These are phyloP conservation scores for Cercospora berteroae DNA, from an alignment of 2,329 filamentous ascomycete species.

Conservation along the genomic window DNA sequence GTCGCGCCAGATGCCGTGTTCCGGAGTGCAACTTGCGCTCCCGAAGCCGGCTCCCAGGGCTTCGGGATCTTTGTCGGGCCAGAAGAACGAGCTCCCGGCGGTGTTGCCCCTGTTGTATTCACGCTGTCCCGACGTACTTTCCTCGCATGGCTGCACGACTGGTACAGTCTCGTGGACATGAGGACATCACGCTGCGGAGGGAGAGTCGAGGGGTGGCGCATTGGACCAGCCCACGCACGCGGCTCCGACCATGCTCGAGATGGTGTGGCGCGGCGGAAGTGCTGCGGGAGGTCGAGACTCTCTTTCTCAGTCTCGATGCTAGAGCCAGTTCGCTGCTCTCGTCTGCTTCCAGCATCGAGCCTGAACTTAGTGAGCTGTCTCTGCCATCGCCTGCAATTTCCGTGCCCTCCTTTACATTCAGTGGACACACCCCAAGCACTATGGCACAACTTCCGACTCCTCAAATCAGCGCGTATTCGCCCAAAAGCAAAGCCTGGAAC, in stretches of 20 bases:
- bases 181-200: neutral
- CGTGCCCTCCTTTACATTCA: neutral
- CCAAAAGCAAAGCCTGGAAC: neutral
- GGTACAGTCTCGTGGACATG: neutral
- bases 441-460: neutral
- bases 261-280: neutral
- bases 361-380: neutral
- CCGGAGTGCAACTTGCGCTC: neutral
- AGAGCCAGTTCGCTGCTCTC: neutral
- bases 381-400: neutral
- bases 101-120: neutral
- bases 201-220: neutral
- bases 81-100: constrained; percentile 13
- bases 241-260: neutral
- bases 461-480: neutral
- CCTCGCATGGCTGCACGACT: neutral
- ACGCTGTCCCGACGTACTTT: neutral
- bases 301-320: neutral
- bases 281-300: neutral
- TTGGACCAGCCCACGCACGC: neutral
- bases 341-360: neutral
- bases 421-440: neutral
- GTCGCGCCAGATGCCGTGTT: neutral
- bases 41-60: constrained; percentile 14
- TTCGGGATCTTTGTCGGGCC: constrained; percentile 17